A percentile compares a stretch with the other conserved stretches of the same genome.
Conservation (phyloP, 164 flowering plant species). For the Umbellularia californica region DNA sequence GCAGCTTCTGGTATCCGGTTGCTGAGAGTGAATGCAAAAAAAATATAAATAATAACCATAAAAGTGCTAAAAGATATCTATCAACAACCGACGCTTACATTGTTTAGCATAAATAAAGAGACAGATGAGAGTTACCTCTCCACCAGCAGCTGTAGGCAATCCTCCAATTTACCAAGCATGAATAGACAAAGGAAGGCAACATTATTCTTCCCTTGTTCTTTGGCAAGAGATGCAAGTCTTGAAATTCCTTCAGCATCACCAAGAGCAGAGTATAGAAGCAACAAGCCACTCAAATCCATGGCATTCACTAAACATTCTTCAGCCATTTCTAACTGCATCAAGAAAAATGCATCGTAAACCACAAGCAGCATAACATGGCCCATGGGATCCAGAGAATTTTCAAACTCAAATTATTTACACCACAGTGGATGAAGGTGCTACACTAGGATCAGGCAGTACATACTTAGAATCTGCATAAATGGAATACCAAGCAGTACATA, state of each 20-base stretch:
- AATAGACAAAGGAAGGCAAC: conserved; percentile 91
- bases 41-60: not conserved
- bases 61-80: not conserved
- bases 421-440: not conserved
- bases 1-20: conserved; percentile 99
- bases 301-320: conserved; percentile 85
- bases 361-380: not conserved
- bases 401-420: not conserved
- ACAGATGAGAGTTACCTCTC: conserved; percentile 60
- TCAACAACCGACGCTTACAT: not conserved
- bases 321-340: conserved; percentile 89
- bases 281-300: conserved; percentile 87
- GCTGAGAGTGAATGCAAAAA: conserved; percentile 40
- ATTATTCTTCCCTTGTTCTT: conserved; percentile 93
- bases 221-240: conserved; percentile 73
- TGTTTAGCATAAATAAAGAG: not conserved
- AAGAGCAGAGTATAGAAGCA: conserved; percentile 86
- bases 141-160: conserved; percentile 85
- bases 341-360: conserved; percentile 2
- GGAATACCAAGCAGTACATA: not conserved
- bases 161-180: conserved; percentile 88
- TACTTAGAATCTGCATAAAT: not conserved
- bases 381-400: not conserved
- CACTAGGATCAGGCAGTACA: not conserved
- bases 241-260: conserved; percentile 91